phyloP scores from a whole-genome alignment of 2,329 filamentous ascomycete species.

The Xylariales sp. region DNA sequence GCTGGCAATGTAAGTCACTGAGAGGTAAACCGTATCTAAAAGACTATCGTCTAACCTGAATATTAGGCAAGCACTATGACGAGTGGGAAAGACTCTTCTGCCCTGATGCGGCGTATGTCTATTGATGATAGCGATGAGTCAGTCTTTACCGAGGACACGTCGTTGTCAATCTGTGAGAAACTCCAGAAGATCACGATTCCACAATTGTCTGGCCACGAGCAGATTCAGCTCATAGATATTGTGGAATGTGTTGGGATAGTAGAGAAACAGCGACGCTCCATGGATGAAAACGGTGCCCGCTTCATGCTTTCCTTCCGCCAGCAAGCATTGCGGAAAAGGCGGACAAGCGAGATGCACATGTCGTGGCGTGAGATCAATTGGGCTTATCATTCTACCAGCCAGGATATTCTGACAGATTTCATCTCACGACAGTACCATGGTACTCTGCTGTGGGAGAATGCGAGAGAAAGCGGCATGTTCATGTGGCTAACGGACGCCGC shows the following conservation, averaged over 20 bases:
- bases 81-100: constrained; percentile 25
- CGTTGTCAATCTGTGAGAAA: constrained; percentile 67
- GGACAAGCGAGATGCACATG: constrained; percentile 61
- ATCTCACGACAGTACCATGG: constrained; percentile 76
- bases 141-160: constrained; percentile 67
- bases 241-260: constrained; percentile 80
- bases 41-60: not conserved
- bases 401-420: constrained; percentile 85
- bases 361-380: constrained; percentile 79
- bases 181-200: constrained; percentile 71
- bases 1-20: constrained; percentile 24
- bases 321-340: constrained; percentile 65
- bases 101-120: constrained; percentile 31
- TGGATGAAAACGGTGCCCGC: constrained; percentile 84
- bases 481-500: constrained; percentile 85
- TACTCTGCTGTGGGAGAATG: constrained; percentile 78
- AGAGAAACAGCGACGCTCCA: constrained; percentile 80
- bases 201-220: constrained; percentile 78
- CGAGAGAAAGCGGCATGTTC: constrained; percentile 82
- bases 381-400: constrained; percentile 79
- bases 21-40: not conserved
- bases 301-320: constrained; percentile 87
- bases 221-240: constrained; percentile 80
- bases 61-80: constrained; percentile 7
- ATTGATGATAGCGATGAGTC: constrained; percentile 53